Evolutionary conservation across 192 early-diverging fungal genomes (phyloP).

Genomic region (Coemansia aciculifera): DNA sequence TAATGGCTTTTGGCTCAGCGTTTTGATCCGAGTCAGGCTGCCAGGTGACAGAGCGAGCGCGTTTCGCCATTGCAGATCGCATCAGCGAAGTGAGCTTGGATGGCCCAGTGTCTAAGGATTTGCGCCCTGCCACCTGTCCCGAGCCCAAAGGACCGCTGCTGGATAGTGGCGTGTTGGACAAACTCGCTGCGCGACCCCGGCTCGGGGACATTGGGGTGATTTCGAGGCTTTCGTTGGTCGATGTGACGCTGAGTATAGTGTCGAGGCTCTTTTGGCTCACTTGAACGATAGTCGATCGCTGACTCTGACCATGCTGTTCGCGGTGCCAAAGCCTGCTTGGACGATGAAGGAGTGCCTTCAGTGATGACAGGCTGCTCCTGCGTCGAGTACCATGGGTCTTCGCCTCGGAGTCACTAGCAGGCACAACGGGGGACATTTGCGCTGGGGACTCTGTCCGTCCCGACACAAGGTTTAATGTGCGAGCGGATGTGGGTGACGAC

Average conservation of each 20-base stretch:
- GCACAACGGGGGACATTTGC: neutral
- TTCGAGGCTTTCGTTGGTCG: constrained; percentile 7
- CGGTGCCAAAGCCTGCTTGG: constrained; percentile 19
- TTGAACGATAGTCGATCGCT: no score
- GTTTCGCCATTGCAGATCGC: constrained; percentile 25
- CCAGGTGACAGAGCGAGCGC: constrained; percentile 27
- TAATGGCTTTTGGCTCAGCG: neutral
- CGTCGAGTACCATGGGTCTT: constrained; percentile 22
- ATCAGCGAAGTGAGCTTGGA: constrained; percentile 22
- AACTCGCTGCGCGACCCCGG: constrained; percentile 21
- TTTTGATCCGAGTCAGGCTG: constrained; percentile 7
- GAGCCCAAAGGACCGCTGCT: constrained; percentile 10
- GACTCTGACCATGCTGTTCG: neutral
- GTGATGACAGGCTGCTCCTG: constrained; percentile 29
- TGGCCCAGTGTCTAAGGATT: constrained; percentile 6
- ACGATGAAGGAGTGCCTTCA: constrained; percentile 37
- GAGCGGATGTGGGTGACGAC: constrained; percentile 3
- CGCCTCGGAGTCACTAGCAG: neutral
- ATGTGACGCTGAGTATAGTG: constrained; percentile 15
- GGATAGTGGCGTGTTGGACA: constrained; percentile 8
- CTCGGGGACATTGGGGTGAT: neutral
- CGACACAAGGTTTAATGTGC: neutral
- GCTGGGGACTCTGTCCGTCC: neutral
- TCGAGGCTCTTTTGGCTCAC: constrained; percentile 9
- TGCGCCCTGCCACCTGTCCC: constrained; percentile 10